Percentiles rank a stretch among this genome's conserved stretches.
These are phyloP conservation scores for Phytophthora constricta DNA, from an alignment of 352 stramenopile species.

Conservation along the genomic window DNA sequence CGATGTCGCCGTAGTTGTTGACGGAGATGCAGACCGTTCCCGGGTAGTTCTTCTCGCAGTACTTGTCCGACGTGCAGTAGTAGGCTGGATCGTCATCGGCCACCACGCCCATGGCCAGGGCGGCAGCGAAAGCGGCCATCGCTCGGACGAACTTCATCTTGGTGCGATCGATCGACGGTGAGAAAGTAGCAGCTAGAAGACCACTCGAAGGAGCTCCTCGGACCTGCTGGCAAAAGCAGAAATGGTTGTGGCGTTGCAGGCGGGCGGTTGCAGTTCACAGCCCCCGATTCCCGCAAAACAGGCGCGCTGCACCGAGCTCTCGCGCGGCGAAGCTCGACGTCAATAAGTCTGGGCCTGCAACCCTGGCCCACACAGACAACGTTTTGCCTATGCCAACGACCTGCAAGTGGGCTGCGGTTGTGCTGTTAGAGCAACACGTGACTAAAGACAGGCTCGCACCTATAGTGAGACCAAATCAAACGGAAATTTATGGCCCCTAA, in stretches of 20 bases:
- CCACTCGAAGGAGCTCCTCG: slow-evolving; percentile 9
- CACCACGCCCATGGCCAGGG: slow-evolving; percentile 32
- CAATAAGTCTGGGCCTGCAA: slow-evolving; percentile 23
- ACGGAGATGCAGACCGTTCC: slow-evolving; percentile 81
- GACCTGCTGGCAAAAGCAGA: slow-evolving; percentile 28
- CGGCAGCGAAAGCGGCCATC: slow-evolving; percentile 41
- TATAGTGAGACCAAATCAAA: slow-evolving; percentile 28
- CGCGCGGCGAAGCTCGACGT: not conserved
- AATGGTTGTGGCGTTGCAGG: slow-evolving; percentile 34
- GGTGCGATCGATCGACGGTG: not conserved
- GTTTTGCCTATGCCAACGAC: slow-evolving; percentile 1
- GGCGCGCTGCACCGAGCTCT: not conserved
- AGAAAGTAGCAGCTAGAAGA: not conserved
- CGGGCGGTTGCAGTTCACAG: slow-evolving; percentile 4
- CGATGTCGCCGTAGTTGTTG: slow-evolving; percentile 75
- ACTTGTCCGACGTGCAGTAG: slow-evolving; percentile 68
- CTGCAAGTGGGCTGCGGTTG: not conserved
- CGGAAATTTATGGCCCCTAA: slow-evolving; percentile 31
- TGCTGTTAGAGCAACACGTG: slow-evolving; percentile 1
- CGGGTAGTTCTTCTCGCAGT: slow-evolving; percentile 73
- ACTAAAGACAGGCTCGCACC: not conserved
- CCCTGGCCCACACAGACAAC: not conserved
- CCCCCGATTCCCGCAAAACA: slow-evolving; percentile 24
- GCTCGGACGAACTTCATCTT: slow-evolving; percentile 56
- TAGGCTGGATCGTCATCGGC: slow-evolving; percentile 50